Evolutionary conservation across 257 asterid genomes (phyloP).

Genomic region (Solanum bulbocastanum): DNA sequence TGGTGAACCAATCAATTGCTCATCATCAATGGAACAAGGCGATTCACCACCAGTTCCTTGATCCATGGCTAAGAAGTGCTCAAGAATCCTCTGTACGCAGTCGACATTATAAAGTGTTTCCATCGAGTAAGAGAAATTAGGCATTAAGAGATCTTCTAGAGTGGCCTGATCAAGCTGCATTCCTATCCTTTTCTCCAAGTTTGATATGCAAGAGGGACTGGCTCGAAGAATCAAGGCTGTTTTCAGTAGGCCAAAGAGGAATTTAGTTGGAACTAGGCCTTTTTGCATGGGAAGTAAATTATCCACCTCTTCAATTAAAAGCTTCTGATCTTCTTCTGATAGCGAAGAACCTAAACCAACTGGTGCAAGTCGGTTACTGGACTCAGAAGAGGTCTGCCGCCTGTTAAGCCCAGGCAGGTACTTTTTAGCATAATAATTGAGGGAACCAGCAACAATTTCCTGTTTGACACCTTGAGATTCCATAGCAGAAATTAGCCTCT

Average conservation of each 20-base stretch:
- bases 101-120: constrained; percentile 94
- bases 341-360: constrained; percentile 29
- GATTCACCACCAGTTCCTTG: constrained; percentile 62
- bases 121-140: constrained; percentile 71
- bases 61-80: constrained; percentile 82
- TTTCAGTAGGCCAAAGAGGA: constrained; percentile 70
- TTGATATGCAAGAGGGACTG: constrained; percentile 37
- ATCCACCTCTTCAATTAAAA: constrained; percentile 76
- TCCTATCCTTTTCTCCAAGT: constrained; percentile 75
- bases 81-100: constrained; percentile 69
- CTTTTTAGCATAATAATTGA: constrained; percentile 55
- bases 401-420: constrained; percentile 76
- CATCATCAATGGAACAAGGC: constrained; percentile 72
- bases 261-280: constrained; percentile 62
- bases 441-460: constrained; percentile 70
- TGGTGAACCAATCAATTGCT: constrained; percentile 71
- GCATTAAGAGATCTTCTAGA: constrained; percentile 95
- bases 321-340: constrained; percentile 77
- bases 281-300: constrained; percentile 68
- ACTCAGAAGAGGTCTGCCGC: constrained; percentile 43
- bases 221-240: constrained; percentile 86
- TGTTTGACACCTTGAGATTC: constrained; percentile 59
- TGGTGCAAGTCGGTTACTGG: constrained; percentile 38
- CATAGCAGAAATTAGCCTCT: constrained; percentile 62
- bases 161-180: constrained; percentile 91